Evolutionary conservation across 2,329 filamentous ascomycete species (phyloP).

Genomic region (Cladosporium sp.): DNA sequence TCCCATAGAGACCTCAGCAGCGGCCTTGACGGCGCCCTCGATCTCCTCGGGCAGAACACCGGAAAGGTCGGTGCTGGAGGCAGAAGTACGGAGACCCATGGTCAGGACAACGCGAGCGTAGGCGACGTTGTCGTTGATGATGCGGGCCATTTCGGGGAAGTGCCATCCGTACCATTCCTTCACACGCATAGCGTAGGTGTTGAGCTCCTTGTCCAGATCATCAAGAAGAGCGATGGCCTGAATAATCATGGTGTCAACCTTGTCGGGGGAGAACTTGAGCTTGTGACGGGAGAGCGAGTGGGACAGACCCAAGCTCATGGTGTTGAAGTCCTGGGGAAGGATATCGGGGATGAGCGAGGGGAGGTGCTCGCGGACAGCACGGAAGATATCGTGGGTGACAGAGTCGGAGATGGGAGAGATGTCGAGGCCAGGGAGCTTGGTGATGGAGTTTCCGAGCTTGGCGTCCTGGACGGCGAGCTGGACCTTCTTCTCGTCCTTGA

Average conservation of each 20-base stretch:
- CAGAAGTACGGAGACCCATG: constrained; percentile 85
- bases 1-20: constrained; percentile 96
- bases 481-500: constrained; percentile 97
- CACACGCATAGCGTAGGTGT: constrained; percentile 97
- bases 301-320: constrained; percentile 93
- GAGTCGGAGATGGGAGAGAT: constrained; percentile 83
- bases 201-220: constrained; percentile 97
- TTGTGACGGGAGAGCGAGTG: constrained; percentile 97
- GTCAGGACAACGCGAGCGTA: constrained; percentile 86
- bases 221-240: constrained; percentile 93
- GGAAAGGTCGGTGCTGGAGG: constrained; percentile 72
- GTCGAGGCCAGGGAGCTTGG: constrained; percentile 84
- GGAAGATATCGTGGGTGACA: constrained; percentile 83
- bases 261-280: constrained; percentile 97
- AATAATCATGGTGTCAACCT: constrained; percentile 99
- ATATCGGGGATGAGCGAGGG: constrained; percentile 88
- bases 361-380: constrained; percentile 88
- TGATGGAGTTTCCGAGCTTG: constrained; percentile 86
- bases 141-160: constrained; percentile 96
- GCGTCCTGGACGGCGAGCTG: constrained; percentile 91
- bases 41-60: constrained; percentile 95
- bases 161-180: constrained; percentile 99
- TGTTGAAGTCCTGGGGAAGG: constrained; percentile 79
- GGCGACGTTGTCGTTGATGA: constrained; percentile 94
- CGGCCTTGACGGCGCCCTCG: constrained; percentile 85